Percentiles rank a stretch among this genome's conserved stretches.
These are phyloP conservation scores for Phytophthora lateralis DNA, from an alignment of 352 stramenopile genomes.

Conservation along the genomic window DNA sequence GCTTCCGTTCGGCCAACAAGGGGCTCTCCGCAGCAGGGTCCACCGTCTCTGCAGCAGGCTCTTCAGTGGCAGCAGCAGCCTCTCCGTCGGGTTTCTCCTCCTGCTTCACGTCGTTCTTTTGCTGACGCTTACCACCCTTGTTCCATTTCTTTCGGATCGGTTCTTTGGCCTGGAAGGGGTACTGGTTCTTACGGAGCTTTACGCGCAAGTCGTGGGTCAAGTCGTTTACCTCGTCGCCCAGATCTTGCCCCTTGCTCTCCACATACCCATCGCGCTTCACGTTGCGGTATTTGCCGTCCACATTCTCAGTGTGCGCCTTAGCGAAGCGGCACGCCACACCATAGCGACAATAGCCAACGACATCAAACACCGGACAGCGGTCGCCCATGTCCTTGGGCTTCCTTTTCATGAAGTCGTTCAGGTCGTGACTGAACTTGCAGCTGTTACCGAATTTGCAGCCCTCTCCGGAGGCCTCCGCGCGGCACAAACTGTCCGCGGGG, in stretches of 20 bases:
- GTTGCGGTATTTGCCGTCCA: conserved; percentile 54
- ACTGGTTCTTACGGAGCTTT: conserved; percentile 93
- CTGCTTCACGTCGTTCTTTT: conserved; percentile 34
- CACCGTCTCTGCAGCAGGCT: conserved; percentile 1
- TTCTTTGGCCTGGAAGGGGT: conserved; percentile 87
- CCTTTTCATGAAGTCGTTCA: conserved; percentile 83
- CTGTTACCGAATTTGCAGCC: conserved; percentile 70
- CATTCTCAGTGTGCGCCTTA: conserved; percentile 79
- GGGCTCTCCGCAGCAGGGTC: conserved; percentile 51
- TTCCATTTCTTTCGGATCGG: conserved; percentile 70
- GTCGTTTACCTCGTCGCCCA: conserved; percentile 77
- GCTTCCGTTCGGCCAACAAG: conserved; percentile 81
- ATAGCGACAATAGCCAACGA: conserved; percentile 90
- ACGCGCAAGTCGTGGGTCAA: conserved; percentile 83
- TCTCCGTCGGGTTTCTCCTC: conserved; percentile 10
- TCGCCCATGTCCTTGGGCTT: conserved; percentile 83
- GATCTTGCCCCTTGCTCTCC: conserved; percentile 25
- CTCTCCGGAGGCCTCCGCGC: conserved; percentile 63
- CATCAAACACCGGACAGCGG: conserved; percentile 81
- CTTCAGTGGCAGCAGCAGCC: background rate
- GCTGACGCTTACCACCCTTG: conserved; percentile 43
- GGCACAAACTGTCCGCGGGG: conserved; percentile 70
- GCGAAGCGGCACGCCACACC: conserved; percentile 93
- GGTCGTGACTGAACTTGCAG: conserved; percentile 90
- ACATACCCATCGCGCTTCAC: conserved; percentile 42